Percentiles rank a stretch among this genome's conserved stretches.
Conservation (phyloP, 371 early-diverging fungal species). For the Syncephalastrum contaminatum region DNA sequence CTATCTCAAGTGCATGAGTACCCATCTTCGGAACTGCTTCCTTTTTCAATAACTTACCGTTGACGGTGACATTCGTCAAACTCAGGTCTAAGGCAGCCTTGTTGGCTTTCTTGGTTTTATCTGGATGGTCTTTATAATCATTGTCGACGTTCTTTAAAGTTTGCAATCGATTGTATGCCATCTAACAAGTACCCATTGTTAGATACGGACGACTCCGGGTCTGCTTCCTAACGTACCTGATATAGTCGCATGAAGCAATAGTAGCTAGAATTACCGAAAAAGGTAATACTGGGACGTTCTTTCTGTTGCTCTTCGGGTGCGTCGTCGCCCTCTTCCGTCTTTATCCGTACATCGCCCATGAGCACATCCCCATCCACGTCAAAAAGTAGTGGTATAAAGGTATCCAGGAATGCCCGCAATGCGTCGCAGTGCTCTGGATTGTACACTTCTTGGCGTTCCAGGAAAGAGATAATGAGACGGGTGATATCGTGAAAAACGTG, state of each 20-base stretch:
- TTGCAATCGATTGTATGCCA: constrained; percentile 67
- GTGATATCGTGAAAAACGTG: constrained; percentile 71
- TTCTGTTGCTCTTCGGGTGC: constrained; percentile 14
- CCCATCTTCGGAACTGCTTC: constrained; percentile 5
- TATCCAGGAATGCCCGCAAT: constrained; percentile 71
- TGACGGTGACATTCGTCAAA: constrained; percentile 41
- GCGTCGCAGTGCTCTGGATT: constrained; percentile 63
- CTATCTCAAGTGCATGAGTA: constrained; percentile 8
- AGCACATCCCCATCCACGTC: constrained; percentile 37
- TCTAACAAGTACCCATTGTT: constrained; percentile 45
- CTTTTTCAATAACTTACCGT: constrained; percentile 28
- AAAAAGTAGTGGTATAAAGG: constrained; percentile 76
- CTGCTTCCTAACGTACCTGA: constrained; percentile 49
- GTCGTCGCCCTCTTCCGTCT: constrained; percentile 19
- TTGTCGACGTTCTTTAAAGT: constrained; percentile 74
- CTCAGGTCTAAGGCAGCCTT: constrained; percentile 81
- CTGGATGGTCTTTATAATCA: constrained; percentile 54
- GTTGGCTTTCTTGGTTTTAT: constrained; percentile 54
- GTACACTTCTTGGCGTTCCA: constrained; percentile 54
- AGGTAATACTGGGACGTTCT: constrained; percentile 36
- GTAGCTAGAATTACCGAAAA: constrained; percentile 74
- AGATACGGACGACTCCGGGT: constrained; percentile 21
- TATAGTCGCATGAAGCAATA: constrained; percentile 89
- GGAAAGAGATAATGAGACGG: constrained; percentile 53
- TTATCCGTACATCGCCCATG: constrained; percentile 17